Evolutionary conservation across 2,329 filamentous ascomycete genomes (phyloP).

Genomic region (Colletotrichum brevisporum): DNA sequence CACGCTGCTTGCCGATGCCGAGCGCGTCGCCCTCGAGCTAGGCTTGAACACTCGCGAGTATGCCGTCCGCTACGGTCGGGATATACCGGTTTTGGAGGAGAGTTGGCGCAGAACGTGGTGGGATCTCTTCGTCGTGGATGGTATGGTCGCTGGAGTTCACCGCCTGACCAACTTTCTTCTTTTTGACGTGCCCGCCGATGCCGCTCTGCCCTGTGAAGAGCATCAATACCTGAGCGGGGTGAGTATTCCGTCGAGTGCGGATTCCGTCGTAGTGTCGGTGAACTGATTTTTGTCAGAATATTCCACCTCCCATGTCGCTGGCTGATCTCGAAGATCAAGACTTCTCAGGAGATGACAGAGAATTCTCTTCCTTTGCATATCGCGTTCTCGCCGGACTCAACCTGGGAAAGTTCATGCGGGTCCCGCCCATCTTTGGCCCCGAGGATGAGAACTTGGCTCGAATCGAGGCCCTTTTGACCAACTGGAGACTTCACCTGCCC

Average conservation of each 20-base stretch:
- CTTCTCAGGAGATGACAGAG: conserved; percentile 78
- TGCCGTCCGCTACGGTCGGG: conserved; percentile 73
- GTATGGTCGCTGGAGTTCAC: conserved; percentile 86
- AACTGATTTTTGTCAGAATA: conserved; percentile 56
- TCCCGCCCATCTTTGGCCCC: conserved; percentile 64
- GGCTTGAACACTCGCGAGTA: conserved; percentile 81
- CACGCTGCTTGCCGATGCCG: conserved; percentile 76
- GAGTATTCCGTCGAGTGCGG: conserved; percentile 41
- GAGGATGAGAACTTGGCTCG: conserved; percentile 67
- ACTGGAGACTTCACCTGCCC: conserved; percentile 87
- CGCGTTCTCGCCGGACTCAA: conserved; percentile 86
- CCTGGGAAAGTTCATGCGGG: conserved; percentile 80
- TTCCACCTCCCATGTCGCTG: conserved; percentile 73
- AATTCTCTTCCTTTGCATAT: conserved; percentile 89
- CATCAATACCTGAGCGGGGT: conserved; percentile 75
- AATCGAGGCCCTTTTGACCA: conserved; percentile 70
- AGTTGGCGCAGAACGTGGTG: conserved; percentile 93
- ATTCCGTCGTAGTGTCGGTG: too few species aligned
- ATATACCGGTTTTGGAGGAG: conserved; percentile 80
- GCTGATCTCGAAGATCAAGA: conserved; percentile 82
- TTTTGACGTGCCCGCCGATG: conserved; percentile 76
- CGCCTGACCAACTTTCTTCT: conserved; percentile 79
- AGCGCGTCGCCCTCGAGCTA: conserved; percentile 81
- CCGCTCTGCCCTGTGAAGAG: conserved; percentile 86
- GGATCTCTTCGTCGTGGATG: conserved; percentile 85